phyloP scores from a whole-genome alignment of 495 filamentous ascomycete species.

The Aspergillus diversus region DNA sequence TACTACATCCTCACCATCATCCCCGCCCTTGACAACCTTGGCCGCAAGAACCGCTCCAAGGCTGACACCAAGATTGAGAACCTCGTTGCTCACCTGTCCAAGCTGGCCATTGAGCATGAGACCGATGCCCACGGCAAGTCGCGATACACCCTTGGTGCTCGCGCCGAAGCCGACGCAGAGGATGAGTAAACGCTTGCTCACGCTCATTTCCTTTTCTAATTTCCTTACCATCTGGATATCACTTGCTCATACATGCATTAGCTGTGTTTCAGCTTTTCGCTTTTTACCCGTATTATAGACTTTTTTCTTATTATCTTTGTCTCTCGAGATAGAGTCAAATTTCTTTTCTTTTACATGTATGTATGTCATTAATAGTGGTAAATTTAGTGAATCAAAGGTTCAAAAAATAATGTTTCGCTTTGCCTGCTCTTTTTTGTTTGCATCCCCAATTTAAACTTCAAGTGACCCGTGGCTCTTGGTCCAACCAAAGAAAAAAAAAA shows the following conservation, averaged over 20 bases:
- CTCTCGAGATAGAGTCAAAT: constrained; percentile 44
- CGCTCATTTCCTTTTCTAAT: constrained; percentile 34
- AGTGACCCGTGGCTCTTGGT: neutral
- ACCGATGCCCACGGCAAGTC: constrained; percentile 55
- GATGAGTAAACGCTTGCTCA: constrained; percentile 58
- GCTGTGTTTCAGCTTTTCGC: constrained; percentile 25
- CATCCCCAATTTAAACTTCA: neutral
- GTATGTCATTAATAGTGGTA: constrained; percentile 57
- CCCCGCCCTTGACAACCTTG: constrained; percentile 72
- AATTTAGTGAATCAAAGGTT: constrained; percentile 47
- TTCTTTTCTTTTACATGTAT: constrained; percentile 51
- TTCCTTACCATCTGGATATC: constrained; percentile 34
- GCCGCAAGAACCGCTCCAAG: constrained; percentile 74
- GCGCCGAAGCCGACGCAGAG: constrained; percentile 66
- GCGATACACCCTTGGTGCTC: constrained; percentile 63
- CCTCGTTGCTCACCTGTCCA: constrained; percentile 73
- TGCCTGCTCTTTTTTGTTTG: constrained; percentile 2
- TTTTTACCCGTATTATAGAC: constrained; percentile 50
- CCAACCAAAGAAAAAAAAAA: neutral
- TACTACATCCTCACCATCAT: constrained; percentile 75
- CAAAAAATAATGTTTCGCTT: constrained; percentile 28
- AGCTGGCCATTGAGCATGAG: constrained; percentile 76
- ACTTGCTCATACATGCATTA: constrained; percentile 40
- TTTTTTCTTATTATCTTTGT: constrained; percentile 43
- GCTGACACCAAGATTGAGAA: constrained; percentile 82